Evolutionary conservation across 2,329 filamentous ascomycete species (phyloP), one percentile per base, ranked within the genome.

Genomic region (Corynespora cassiicola): DNA sequence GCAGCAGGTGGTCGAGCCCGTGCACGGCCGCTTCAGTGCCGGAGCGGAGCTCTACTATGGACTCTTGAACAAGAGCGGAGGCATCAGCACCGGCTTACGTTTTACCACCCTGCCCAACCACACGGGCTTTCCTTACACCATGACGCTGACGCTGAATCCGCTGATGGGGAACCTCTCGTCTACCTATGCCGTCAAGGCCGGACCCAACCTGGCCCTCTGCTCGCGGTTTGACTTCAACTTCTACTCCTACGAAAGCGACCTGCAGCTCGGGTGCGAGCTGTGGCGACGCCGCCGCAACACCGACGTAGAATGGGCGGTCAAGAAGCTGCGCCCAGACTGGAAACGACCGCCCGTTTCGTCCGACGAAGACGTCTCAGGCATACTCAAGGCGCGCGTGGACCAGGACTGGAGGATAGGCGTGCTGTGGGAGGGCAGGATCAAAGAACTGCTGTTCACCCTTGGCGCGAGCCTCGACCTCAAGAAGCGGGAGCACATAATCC

Each of bases 1-100:
- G 31, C 51, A 59, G 28, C 47, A 62, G 31, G 39, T 53, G 30
- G 84, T 40, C 36, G 66, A 87, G 61, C 81, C 78, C 53, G 82
- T 85, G 42, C 87, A 84, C 72, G 91, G 88, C 7, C 84, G 92
- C 14, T 90, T 97, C 65, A 95, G 89, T 59, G 88, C 89, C 3
- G 94, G 94, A 22, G 92, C 85, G 38, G 94, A 99, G 69, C 77
- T 95, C 22, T 99, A 97, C 73, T 99, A 99, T 73, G 94, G 92
- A 15, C 86, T 91, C 1, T 73, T 96, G 42, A 97, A 96, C 66
- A 96, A 96, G 63, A 90, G 90, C 15, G 89, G 92, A 31, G 94
- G 94, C 30, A 82, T 96, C 64, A 96, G 90, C 48, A 82, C 95
- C 7, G 94, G 91, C 6, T 77, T 90, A 31, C 83, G 94, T 32